Base-by-base conservation (phyloP, 2,329 filamentous ascomycete species). In the Phaeosphaeria sp. region DNA sequence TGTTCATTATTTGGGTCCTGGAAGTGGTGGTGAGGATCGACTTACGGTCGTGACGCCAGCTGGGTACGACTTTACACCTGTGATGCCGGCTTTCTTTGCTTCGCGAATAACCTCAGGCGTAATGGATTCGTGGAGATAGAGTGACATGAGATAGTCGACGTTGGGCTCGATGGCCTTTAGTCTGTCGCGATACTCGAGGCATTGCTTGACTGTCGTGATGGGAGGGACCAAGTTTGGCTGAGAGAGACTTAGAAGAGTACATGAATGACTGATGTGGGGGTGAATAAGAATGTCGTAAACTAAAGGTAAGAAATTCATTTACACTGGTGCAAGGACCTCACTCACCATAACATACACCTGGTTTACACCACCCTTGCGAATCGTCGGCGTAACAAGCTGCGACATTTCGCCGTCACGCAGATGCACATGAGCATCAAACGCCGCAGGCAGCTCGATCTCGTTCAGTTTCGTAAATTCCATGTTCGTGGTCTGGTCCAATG, bases 11-110 rank as follows among this genome's bases (percentile, higher is more conserved):
- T 15, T 39, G 36, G 17, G 15, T 15, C 4, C 6, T 6, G 2
- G 3, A n/a, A 39, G 36, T 39, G 36, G 18, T 22, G 11, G 18
- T 6, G 23, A 18, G 39, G 20, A 17, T 39, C 1, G 1, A 63
- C 67, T 56, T 65, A 73, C 69, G 1, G 73, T 77, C 13, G 73
- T 77, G 7, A 77, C 74, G 36, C 81, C 81, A 20, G 81, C 81
- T 5, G 82, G 82, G 66, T 93, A 92, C 47, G 88, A 84, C 78
- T 93, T 93, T 49, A 93, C 86, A 30, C 90, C 90, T 22, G 80
- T 81, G 67, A 96, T 86, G 6, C 92, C 92, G 2, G 88, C 87
- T 54, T 84, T 82, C 62, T 89, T 89, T 44, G 93, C 92, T 68
- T 92, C 84, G 50, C 84, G 84, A 67, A 97, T 91, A 11, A 79